Base-by-base conservation (phyloP, 768 basidiomycete species). In the Russula vinacea region DNA sequence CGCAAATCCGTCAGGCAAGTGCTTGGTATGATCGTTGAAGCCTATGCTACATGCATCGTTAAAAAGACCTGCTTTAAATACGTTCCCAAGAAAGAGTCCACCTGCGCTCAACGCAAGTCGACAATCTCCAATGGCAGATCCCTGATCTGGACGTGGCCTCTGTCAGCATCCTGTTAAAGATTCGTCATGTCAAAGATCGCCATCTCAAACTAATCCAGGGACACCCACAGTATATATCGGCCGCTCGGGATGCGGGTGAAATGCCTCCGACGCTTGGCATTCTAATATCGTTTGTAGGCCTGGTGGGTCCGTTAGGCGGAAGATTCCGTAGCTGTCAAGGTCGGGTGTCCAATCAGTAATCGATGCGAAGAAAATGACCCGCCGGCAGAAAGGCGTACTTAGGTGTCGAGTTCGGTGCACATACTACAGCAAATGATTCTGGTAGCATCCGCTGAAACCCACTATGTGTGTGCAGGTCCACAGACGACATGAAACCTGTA, bases 401-500 rank as follows among this genome's bases (percentile, higher is more conserved):
- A 0, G 92, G 93, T 24, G 80, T 84, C 1, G 84, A 87, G 53
- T 82, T 84, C 0, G 94, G 94, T 4, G 93, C 91, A 70, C 92
- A 94, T 16, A 97, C 94, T 45, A 96, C 90, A 0, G 94, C 94
- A 72, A 96, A 91, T 0, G 91, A 93, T 72, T 97, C 94, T 0
- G 89, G 90, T 5, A 97, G 81, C 87, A 92, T 94, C 40, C 84
- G 74, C 70, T 96, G 94, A 76, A 94, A 97, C 9, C 84, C 88
- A 1, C 90, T 86, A 73, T 95, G 94, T 3, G 93, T 95, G 69
- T 97, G 94, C 26, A 97, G 74, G 73, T 96, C 94, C 19, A 95
- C 87, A 8, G 93, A 95, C 7, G 92, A 94, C 90, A 96, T 93
- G 77, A 97, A 97, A 74, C 86, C 86, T 88, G 62, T n/a, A n/a